Evolutionary conservation across 352 stramenopile species (phyloP).

Genomic region (Peronospora destructor): DNA sequence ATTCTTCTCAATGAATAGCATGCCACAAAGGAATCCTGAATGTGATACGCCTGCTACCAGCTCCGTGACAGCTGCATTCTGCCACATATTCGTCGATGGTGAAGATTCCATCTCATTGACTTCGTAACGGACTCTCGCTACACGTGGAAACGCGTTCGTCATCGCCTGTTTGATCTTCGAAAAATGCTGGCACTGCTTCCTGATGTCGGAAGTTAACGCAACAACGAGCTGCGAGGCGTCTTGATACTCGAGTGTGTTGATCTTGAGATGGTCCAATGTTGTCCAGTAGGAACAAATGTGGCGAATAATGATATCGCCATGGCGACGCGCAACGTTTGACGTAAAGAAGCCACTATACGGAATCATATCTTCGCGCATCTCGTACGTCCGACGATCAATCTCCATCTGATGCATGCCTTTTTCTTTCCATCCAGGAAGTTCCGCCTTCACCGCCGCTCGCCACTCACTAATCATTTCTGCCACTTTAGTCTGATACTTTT

Average conservation of each 20-base stretch:
- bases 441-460: slow-evolving; percentile 30
- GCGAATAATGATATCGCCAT: slow-evolving; percentile 51
- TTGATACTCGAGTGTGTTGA: slow-evolving; percentile 42
- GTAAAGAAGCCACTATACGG: slow-evolving; percentile 52
- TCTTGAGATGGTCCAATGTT: slow-evolving; percentile 33
- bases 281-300: slow-evolving; percentile 47
- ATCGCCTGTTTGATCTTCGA: slow-evolving; percentile 46
- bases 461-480: slow-evolving; percentile 36
- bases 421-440: slow-evolving; percentile 40
- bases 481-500: slow-evolving; percentile 41
- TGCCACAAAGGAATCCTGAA: slow-evolving; percentile 43
- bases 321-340: slow-evolving; percentile 44
- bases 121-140: slow-evolving; percentile 39
- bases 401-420: slow-evolving; percentile 52
- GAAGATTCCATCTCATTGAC: slow-evolving; percentile 25
- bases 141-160: slow-evolving; percentile 31
- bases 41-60: slow-evolving; percentile 38
- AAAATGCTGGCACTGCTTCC: slow-evolving; percentile 53
- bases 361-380: slow-evolving; percentile 53
- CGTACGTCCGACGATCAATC: slow-evolving; percentile 51
- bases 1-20: slow-evolving; percentile 51
- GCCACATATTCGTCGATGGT: slow-evolving; percentile 32
- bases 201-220: slow-evolving; percentile 41
- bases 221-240: slow-evolving; percentile 38
- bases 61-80: slow-evolving; percentile 37